Percentiles rank a stretch among this genome's conserved stretches.
Evolutionary conservation across 176 grass and related monocot species (phyloP).

Genomic region (Eleusine indica): DNA sequence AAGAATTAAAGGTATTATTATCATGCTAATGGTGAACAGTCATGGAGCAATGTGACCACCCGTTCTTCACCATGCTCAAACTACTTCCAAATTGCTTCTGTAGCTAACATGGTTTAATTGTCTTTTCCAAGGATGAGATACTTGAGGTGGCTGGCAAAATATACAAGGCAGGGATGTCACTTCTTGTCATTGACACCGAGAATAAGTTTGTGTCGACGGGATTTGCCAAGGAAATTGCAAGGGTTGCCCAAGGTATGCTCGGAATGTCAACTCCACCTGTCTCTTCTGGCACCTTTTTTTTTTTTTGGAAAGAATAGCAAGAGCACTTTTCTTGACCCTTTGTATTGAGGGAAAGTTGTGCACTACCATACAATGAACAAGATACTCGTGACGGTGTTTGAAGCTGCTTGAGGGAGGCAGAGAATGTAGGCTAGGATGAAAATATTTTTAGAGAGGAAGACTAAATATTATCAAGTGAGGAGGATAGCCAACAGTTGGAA

Average conservation of each 20-base stretch:
- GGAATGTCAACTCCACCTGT: background rate
- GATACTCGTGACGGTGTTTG: background rate
- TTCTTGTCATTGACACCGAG: conserved; percentile 96
- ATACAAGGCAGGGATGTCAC: conserved; percentile 94
- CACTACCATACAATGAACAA: background rate
- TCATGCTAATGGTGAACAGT: conserved; percentile 1
- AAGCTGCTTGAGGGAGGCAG: background rate
- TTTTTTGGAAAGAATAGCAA: background rate
- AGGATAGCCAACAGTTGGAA: background rate
- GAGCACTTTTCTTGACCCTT: background rate
- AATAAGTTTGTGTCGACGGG: conserved; percentile 99
- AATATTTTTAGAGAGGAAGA: background rate
- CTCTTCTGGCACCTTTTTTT: background rate
- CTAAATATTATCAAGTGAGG: background rate
- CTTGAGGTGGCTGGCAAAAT: conserved; percentile 96
- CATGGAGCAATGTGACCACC: background rate
- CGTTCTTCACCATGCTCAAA: background rate
- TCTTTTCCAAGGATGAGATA: conserved; percentile 77
- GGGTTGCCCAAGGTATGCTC: conserved; percentile 83
- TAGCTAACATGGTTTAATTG: conserved; percentile 26
- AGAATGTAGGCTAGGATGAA: background rate
- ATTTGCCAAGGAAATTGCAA: conserved; percentile 98
- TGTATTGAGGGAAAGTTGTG: background rate
- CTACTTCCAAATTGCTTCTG: background rate
- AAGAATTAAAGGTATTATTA: conserved; percentile 84